Evolutionary conservation across 768 basidiomycete genomes (phyloP).

Genomic region (Suillus alpinus): DNA sequence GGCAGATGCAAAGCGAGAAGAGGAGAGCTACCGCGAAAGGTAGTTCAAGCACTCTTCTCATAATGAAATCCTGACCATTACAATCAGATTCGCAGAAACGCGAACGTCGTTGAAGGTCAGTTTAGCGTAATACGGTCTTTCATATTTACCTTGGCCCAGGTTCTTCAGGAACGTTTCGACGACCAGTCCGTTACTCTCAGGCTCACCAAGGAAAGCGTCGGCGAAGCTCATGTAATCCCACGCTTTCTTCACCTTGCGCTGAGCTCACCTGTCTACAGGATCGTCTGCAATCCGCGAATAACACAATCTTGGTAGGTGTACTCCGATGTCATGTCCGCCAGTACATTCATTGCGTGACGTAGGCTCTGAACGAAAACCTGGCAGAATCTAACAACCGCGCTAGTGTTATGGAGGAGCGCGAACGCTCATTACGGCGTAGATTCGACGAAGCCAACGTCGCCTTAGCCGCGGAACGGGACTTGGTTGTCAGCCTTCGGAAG

Average conservation of each 20-base stretch:
- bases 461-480: constrained; percentile 9
- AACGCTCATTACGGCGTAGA: constrained; percentile 13
- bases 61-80: not conserved
- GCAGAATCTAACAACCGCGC: constrained; percentile 13
- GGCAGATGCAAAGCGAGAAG: constrained; percentile 16
- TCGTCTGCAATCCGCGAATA: constrained; percentile 18
- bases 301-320: constrained; percentile 15
- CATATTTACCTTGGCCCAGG: constrained; percentile 22
- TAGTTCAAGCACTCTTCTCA: constrained; percentile 10
- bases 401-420: constrained; percentile 20
- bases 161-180: constrained; percentile 59
- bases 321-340: not conserved
- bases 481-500: constrained; percentile 6
- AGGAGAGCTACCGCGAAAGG: constrained; percentile 22
- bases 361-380: constrained; percentile 15
- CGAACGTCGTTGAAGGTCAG: constrained; percentile 24
- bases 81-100: constrained; percentile 19
- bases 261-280: constrained; percentile 15
- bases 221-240: constrained; percentile 45
- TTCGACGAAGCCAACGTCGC: constrained; percentile 13
- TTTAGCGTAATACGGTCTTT: not conserved
- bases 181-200: constrained; percentile 52
- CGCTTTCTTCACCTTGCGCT: not conserved
- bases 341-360: not conserved
- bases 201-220: constrained; percentile 52